phyloP scores from a whole-genome alignment of 1,284 basidiomycete genomes.

The Trametes sp. region DNA sequence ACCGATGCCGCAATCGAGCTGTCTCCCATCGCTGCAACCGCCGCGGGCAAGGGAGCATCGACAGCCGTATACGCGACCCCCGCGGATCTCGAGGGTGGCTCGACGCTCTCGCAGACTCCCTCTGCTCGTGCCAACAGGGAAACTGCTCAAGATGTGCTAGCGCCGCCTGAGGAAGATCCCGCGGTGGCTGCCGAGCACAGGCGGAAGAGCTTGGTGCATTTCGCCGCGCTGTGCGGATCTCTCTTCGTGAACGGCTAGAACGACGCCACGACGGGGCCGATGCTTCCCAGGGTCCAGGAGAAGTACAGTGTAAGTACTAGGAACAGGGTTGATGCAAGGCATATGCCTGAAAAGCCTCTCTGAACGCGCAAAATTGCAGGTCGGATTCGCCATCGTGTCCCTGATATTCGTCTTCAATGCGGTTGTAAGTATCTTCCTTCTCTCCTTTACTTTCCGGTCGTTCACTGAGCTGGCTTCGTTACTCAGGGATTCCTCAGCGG shows the following conservation, averaged over 20 bases:
- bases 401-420: conserved; percentile 65
- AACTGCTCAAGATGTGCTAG: neutral
- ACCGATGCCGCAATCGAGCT: neutral
- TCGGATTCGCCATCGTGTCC: conserved; percentile 55
- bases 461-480: neutral
- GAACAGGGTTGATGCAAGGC: neutral
- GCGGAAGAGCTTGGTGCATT: conserved; percentile 40
- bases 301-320: conserved; percentile 55
- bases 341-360: neutral
- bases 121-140: neutral
- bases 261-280: conserved; percentile 63
- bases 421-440: conserved; percentile 45
- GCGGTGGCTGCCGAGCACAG: conserved; percentile 10
- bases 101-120: neutral
- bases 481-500: conserved; percentile 60
- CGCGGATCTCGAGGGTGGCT: neutral
- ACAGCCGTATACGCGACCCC: neutral
- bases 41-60: neutral
- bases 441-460: neutral
- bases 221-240: conserved; percentile 47
- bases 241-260: conserved; percentile 61
- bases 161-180: neutral
- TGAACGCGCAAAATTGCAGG: conserved; percentile 34
- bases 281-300: conserved; percentile 61
- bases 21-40: neutral